phyloP scores from a whole-genome alignment of 2,329 filamentous ascomycete species.

The Phaeoacremonium minimum region DNA sequence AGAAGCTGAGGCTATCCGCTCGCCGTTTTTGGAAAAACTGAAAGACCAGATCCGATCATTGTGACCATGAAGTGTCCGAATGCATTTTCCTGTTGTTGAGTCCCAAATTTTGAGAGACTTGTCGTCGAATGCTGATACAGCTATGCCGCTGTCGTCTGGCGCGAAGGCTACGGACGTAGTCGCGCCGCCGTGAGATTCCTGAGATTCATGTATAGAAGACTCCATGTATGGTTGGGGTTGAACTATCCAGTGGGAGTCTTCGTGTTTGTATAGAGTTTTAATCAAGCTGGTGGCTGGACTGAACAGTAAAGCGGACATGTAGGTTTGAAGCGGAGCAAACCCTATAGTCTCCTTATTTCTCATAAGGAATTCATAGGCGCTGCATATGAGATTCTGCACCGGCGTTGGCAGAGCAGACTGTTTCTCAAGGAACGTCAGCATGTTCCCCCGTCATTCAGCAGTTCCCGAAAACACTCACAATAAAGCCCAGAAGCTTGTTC shows the following conservation, averaged over 20 bases:
- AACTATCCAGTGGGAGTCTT: not conserved
- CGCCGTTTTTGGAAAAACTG: not conserved
- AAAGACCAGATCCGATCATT: not conserved
- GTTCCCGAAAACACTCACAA: too few relatives aligned
- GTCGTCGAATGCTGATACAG: not conserved
- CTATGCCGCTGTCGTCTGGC: not conserved
- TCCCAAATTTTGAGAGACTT: not conserved
- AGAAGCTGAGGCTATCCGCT: not conserved
- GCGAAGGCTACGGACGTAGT: conserved; percentile 12
- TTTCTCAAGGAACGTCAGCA: conserved; percentile 4
- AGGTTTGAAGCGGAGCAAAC: not conserved
- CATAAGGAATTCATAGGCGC: not conserved
- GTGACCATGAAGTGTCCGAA: not conserved
- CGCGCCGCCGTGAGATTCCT: conserved; percentile 12
- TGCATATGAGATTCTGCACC: not conserved
- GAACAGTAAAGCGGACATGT: not conserved
- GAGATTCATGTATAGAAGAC: conserved; percentile 5
- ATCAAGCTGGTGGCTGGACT: not conserved
- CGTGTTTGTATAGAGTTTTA: not conserved
- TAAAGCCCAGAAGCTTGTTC: too few relatives aligned
- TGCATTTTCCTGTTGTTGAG: not conserved
- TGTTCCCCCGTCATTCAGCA: not conserved
- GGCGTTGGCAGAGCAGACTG: conserved; percentile 1
- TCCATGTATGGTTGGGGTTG: conserved; percentile 1
- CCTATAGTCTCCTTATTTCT: not conserved